Evolutionary conservation across 2,329 filamentous ascomycete genomes (phyloP), one percentile per base, ranked within the genome.

Genomic region (Tricladium varicosporioides): DNA sequence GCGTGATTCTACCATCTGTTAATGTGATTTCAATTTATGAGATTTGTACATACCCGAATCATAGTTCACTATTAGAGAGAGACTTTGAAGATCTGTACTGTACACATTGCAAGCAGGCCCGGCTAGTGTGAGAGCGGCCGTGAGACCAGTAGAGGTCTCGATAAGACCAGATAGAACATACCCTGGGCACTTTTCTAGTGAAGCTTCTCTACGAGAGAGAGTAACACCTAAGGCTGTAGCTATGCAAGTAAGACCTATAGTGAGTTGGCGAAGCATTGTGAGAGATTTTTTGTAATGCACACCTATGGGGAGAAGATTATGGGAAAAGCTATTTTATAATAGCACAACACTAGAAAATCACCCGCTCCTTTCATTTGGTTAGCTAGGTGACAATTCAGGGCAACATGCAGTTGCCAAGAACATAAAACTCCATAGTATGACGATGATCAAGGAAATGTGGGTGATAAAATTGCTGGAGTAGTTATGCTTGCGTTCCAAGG

Each of bases 21-120:
- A 53, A 27, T 19, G 22, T 27, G 22, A 7, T 27, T 44, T 15
- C 36, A 10, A 40, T 40, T 40, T 27, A 27, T 27, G 22, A 40
- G 36, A 40, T 11, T 40, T n/a, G 11, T 40, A 42, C 54, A 22
- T 33, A 61, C 61, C 47, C 67, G 85, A 82, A 75, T 87, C 79
- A 66, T 86, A 85, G 63, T 85, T 80, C 15, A 86, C 84, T 5
- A 77, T 71, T 52, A 87, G 72, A 59, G 76, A 83, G 60, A 87
- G 70, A 54, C 81, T 72, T 27, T 84, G 77, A 22, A 94, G 75
- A 67, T 95, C 91, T 8, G 79, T 86, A 0, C 91, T 90, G 62
- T 92, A 94, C 18, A 84, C 81, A 70, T 93, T 88, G 76, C 91
- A 93, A 7, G 86, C 77, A 7, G 77, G 65, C 0, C 89, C 89